Base-by-base conservation (phyloP, 1,284 basidiomycete species). In the Mycosarcoma mackinlayi region DNA sequence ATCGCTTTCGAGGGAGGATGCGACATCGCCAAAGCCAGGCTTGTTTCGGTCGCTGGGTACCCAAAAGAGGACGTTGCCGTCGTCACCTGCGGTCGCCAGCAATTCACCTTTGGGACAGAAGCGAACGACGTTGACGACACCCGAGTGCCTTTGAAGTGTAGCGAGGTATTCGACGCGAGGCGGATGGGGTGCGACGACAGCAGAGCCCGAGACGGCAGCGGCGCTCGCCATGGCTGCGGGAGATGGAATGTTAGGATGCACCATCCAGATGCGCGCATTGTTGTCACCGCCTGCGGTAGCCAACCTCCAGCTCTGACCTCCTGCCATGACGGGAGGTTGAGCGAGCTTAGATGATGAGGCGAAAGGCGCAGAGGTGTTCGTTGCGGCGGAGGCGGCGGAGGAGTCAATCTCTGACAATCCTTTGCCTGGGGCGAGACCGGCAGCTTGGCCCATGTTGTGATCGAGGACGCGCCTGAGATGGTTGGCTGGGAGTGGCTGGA, bases 51-150 rank as follows among this genome's bases (percentile, higher is more conserved):
- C 88, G 6, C 91, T 90, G 9, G 89, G 92, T 0, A 92, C 89
- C 95, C 95, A 98, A 19, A 98, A 89, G 49, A 98, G 92, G 63
- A 98, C 90, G 88, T 94, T 94, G 10, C 95, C 95, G 84, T 98
- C 95, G 88, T 76, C 80, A 90, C 95, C 80, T 1, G 79, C 78
- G 6, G 78, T 80, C 7, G 78, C 79, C 2, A 81, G 61, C 18
- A 77, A 38, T 21, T 81, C 80, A 21, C 78, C 79, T 21, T 59
- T 56, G 8, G 95, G 95, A 77, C 92, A 94, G 85, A 93, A 98
- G 42, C 95, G 87, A 23, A 96, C 95, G 14, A 96, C 95, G 74
- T 98, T 98, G 65, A 99, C 95, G 6, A 94, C 89, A 21, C 92
- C 93, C 11, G 92, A 93, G 84, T 99, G 95, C 79, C 93, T 89